Conservation (phyloP, 345 rosid species). For the Nephelium lappaceum region DNA sequence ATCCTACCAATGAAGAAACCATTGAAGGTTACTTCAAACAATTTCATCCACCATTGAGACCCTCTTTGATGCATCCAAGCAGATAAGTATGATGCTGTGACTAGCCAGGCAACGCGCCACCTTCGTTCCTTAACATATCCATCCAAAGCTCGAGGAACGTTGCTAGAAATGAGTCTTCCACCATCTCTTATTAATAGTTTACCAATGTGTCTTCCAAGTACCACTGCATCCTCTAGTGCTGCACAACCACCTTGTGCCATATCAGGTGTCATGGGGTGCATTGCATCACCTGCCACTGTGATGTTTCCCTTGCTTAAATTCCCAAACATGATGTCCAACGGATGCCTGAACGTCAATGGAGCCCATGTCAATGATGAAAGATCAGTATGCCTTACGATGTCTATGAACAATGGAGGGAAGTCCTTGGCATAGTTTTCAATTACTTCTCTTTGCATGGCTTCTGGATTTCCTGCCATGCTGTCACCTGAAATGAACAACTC, state of each 20-base stretch:
- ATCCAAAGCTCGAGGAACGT: slow-evolving; percentile 17
- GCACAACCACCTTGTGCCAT: slow-evolving; percentile 46
- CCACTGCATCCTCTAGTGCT: slow-evolving; percentile 25
- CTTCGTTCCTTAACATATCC: slow-evolving; percentile 35
- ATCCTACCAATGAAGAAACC: neutral
- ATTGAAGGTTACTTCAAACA: slow-evolving; percentile 28
- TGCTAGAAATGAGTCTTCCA: neutral
- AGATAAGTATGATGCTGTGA: slow-evolving; percentile 31
- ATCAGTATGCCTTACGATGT: slow-evolving; percentile 29
- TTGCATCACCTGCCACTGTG: slow-evolving; percentile 52
- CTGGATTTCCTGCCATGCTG: slow-evolving; percentile 18
- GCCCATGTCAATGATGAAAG: slow-evolving; percentile 19
- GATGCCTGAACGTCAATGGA: slow-evolving; percentile 30
- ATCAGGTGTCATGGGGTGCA: slow-evolving; percentile 57
- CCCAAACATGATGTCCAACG: slow-evolving; percentile 41
- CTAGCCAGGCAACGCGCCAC: slow-evolving; percentile 33
- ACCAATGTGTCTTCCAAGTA: slow-evolving; percentile 39
- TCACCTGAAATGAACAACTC: slow-evolving; percentile 15
- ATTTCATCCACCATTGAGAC: slow-evolving; percentile 32
- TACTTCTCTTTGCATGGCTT: slow-evolving; percentile 28
- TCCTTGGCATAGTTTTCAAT: slow-evolving; percentile 22
- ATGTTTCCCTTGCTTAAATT: slow-evolving; percentile 36
- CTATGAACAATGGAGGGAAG: slow-evolving; percentile 29
- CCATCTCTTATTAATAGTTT: slow-evolving; percentile 6
- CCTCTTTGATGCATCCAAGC: slow-evolving; percentile 45